phyloP scores from a whole-genome alignment of 2,329 filamentous ascomycete genomes.

The Penicillium sp. region DNA sequence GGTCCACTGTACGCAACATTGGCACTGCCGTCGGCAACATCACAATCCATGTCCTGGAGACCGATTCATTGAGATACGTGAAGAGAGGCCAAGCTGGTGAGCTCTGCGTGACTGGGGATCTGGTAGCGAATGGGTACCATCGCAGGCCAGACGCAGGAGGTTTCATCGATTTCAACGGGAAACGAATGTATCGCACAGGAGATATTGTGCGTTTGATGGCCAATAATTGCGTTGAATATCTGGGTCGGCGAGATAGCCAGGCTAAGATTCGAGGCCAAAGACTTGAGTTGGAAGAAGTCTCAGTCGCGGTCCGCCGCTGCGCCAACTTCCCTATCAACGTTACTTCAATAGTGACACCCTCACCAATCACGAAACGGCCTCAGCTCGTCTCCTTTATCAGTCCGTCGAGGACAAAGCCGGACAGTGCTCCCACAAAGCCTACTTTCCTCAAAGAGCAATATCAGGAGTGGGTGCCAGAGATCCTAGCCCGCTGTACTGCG shows the following conservation, averaged over 20 bases:
- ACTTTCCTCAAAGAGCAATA: constrained; percentile 3
- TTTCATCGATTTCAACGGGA: constrained; percentile 3
- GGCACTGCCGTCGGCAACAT: constrained; percentile 14
- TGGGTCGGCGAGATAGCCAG: constrained; percentile 9
- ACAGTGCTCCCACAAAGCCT: neutral
- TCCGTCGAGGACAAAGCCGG: constrained; percentile 1
- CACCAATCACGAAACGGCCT: constrained; percentile 15
- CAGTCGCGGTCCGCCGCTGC: constrained; percentile 8
- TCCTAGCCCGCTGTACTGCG: constrained; percentile 6
- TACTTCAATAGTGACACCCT: constrained; percentile 15
- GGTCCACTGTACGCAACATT: constrained; percentile 12
- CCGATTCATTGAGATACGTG: constrained; percentile 4
- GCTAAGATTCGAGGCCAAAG: constrained; percentile 12
- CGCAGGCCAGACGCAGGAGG: constrained; percentile 7
- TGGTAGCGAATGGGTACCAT: constrained; percentile 3
- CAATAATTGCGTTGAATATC: constrained; percentile 12
- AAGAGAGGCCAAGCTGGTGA: constrained; percentile 14
- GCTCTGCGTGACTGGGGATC: constrained; percentile 11
- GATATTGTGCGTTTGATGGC: constrained; percentile 16
- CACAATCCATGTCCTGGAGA: constrained; percentile 9
- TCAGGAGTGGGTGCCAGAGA: constrained; percentile 11
- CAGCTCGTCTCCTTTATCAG: constrained; percentile 14
- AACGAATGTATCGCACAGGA: constrained; percentile 10
- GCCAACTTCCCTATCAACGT: constrained; percentile 10
- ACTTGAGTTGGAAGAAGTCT: constrained; percentile 12